Percentiles rank a stretch among this genome's conserved stretches.
These are phyloP conservation scores for Helianthus tuberosus DNA, from an alignment of 129 eudicot species.

Conservation along the genomic window DNA sequence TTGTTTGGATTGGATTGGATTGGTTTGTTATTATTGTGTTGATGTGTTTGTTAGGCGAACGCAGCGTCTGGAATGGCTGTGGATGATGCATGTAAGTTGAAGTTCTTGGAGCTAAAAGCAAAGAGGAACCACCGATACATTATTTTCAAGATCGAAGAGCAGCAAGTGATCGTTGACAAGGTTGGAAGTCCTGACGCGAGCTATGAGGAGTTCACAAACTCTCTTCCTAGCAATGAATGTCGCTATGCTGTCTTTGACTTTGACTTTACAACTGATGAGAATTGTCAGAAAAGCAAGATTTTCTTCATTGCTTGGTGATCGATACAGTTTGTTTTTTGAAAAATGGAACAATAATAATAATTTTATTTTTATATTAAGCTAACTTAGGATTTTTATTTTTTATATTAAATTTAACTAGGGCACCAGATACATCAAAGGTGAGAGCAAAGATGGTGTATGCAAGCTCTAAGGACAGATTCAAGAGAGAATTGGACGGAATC, in stretches of 20 bases:
- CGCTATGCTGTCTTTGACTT: slow-evolving; percentile 91
- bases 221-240: slow-evolving; percentile 78
- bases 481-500: slow-evolving; percentile 94
- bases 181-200: slow-evolving; percentile 61
- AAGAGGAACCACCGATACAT: slow-evolving; percentile 73
- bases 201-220: slow-evolving; percentile 76
- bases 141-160: slow-evolving; percentile 67
- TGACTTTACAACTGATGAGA: slow-evolving; percentile 81
- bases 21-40: not conserved
- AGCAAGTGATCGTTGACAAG: slow-evolving; percentile 78
- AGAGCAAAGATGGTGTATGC: slow-evolving; percentile 95
- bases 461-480: slow-evolving; percentile 93
- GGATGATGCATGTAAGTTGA: slow-evolving; percentile 79
- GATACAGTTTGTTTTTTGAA: not conserved
- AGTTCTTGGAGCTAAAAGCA: slow-evolving; percentile 71
- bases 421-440: slow-evolving; percentile 86
- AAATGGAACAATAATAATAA: not conserved
- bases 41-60: slow-evolving; percentile 50
- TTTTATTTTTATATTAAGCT: not conserved
- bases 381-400: too few relatives aligned
- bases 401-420: slow-evolving; percentile 37
- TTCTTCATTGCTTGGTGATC: slow-evolving; percentile 84
- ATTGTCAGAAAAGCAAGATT: slow-evolving; percentile 93
- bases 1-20: not conserved
- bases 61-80: slow-evolving; percentile 54